Evolutionary conservation across 179 eudicot genomes (phyloP).

Genomic region (Beta corolliflora): DNA sequence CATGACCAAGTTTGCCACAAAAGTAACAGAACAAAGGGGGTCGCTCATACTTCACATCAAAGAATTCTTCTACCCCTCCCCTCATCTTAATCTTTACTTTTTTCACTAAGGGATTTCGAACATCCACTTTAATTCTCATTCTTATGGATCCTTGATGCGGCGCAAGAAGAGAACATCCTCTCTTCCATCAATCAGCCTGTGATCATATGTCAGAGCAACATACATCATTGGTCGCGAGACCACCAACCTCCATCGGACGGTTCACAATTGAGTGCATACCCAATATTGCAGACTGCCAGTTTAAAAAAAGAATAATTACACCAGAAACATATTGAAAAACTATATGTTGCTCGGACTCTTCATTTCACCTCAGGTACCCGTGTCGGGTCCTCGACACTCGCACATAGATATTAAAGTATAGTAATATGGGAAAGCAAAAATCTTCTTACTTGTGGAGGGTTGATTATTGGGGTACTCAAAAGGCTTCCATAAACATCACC

Average conservation of each 20-base stretch:
- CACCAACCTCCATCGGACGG: constrained; percentile 98
- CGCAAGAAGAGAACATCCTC: constrained; percentile 98
- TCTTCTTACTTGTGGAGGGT: constrained; percentile 84
- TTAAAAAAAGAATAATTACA: background rate
- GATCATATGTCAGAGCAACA: constrained; percentile 94
- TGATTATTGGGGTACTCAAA: constrained; percentile 93
- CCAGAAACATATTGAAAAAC: background rate
- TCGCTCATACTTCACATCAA: too few species aligned
- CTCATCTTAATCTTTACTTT: too few species aligned
- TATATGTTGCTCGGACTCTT: too few species aligned
- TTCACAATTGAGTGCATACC: constrained; percentile 96
- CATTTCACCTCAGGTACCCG: too few species aligned
- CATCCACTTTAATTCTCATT: too few species aligned
- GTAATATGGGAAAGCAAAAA: background rate
- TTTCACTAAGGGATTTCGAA: too few species aligned
- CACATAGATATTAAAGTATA: background rate
- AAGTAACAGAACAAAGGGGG: too few species aligned
- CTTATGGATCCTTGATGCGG: constrained; percentile 58
- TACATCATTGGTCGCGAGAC: constrained; percentile 99
- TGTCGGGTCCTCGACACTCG: too few species aligned
- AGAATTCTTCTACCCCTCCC: too few species aligned
- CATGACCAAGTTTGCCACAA: too few species aligned
- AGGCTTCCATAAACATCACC: constrained; percentile 99
- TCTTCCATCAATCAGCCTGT: constrained; percentile 98
- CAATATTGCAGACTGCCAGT: constrained; percentile 85